A percentile compares a stretch with the other conserved stretches of the same genome.
Conservation (phyloP, 169 alveolate genomes). For the Eimeria necatrix region DNA sequence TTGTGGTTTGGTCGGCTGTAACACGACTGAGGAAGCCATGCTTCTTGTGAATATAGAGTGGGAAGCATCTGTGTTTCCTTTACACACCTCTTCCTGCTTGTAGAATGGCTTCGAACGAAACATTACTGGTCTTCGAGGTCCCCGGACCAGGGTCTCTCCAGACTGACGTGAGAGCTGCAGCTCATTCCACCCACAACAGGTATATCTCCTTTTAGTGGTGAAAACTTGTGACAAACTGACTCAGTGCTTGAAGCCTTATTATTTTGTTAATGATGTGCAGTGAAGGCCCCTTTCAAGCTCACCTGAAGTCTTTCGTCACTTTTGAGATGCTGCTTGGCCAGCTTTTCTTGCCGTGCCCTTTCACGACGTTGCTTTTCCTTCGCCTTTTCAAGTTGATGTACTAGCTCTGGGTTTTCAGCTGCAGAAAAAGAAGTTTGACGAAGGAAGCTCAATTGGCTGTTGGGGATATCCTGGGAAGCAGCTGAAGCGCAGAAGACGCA, state of each 20-base stretch:
- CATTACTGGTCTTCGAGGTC: conserved; percentile 56
- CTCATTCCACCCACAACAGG: conserved; percentile 18
- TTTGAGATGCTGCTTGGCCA: conserved; percentile 76
- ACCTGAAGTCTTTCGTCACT: conserved; percentile 80
- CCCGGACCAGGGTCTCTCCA: background rate
- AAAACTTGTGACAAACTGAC: background rate
- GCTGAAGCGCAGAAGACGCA: background rate
- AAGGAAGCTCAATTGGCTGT: background rate
- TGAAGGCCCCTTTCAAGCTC: background rate
- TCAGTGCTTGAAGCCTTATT: no score
- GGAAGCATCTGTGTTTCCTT: background rate
- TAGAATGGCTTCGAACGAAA: conserved; percentile 59
- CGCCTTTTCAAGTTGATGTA: conserved; percentile 66
- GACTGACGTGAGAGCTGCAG: conserved; percentile 51
- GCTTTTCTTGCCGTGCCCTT: conserved; percentile 80
- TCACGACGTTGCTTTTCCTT: conserved; percentile 81
- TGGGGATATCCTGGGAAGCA: background rate
- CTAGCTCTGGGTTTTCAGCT: conserved; percentile 80
- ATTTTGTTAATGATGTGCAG: background rate
- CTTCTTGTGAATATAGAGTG: background rate
- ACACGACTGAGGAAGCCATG: background rate
- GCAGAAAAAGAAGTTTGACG: background rate
- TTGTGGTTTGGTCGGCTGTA: background rate
- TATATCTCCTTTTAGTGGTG: background rate
- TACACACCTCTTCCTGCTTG: conserved; percentile 35